Percentiles rank a stretch among this genome's conserved stretches.
Conservation (phyloP, 352 stramenopile species). For the Pythium insidiosum region DNA sequence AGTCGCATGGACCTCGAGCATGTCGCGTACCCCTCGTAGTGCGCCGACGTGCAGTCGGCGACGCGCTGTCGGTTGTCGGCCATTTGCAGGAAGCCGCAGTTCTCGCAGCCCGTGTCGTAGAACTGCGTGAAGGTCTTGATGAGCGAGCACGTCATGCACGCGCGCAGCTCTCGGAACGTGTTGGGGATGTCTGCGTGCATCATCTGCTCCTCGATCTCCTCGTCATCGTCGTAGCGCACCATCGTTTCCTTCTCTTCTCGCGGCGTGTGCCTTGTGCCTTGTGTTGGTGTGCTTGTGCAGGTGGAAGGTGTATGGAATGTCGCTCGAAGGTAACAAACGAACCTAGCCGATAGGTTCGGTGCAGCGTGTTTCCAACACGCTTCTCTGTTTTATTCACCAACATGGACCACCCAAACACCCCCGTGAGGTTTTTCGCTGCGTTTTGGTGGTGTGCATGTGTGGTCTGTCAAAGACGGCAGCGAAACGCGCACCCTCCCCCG, state of each 20-base stretch:
- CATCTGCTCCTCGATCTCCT: conserved; percentile 72
- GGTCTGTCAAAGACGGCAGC: conserved; percentile 1
- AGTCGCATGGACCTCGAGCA: background rate
- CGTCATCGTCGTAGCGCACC: conserved; percentile 71
- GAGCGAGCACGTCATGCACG: conserved; percentile 86
- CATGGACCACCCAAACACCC: too few species aligned
- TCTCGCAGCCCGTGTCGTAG: conserved; percentile 87
- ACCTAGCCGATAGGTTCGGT: too few species aligned
- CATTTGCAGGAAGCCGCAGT: conserved; percentile 86
- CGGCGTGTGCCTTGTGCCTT: background rate
- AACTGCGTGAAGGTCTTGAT: conserved; percentile 89
- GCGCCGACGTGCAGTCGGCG: conserved; percentile 82
- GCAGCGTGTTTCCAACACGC: too few species aligned
- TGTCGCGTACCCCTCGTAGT: conserved; percentile 71
- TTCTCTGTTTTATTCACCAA: too few species aligned
- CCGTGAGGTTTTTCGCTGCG: conserved; percentile 12
- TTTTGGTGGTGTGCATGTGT: conserved; percentile 15
- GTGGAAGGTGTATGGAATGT: too few species aligned
- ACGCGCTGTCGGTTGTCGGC: conserved; percentile 85
- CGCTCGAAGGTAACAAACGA: too few species aligned
- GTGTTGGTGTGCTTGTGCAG: too few species aligned
- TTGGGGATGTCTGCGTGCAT: conserved; percentile 84
- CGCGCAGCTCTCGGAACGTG: conserved; percentile 81
- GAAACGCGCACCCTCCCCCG: conserved; percentile 6
- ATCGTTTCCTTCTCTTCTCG: conserved; percentile 1